Evolutionary conservation across 73 alveolate genomes (phyloP), one percentile per base, ranked within the genome.

Genomic region (Symbiodinium natans): DNA sequence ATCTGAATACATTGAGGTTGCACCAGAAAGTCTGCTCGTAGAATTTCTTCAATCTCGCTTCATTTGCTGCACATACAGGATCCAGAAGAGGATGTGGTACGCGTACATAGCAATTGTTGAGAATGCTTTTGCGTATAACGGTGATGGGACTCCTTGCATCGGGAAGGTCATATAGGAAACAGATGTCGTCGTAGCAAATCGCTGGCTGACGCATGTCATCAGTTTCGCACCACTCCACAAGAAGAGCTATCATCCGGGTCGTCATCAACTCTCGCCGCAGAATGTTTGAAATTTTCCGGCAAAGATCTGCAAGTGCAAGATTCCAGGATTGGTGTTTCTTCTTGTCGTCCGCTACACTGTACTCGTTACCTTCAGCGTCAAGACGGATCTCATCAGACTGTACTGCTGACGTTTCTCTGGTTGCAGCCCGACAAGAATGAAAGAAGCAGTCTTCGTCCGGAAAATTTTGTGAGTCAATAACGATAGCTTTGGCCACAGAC

Each of bases 171-270:
- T 43, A 43, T 8, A 11, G 19, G 56, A 43, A 43, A 11, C 56
- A 43, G 5, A 48, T 25, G 63, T 48, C 63, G 63, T 48, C 63
- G 63, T 48, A 5, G 19, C 63, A 48, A 25, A 48, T 48, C 10
- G 63, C 19, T 0, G 63, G 10, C 3, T 17, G 19, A 17, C 63
- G 10, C 63, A 15, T 17, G 19, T 48, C 63, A 17, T 48, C 63
- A 5, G 90, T 82, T 40, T 82, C 90, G 71, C 90, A 82, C 90
- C 90, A 82, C 21, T 39, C 71, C 34, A 82, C 90, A 11, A 82
- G 90, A 17, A 82, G 90, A 41, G 71, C 25, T 38, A 82, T 82
- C 90, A 82, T 25, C 19, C 90, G 9, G 25, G 41, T 54, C 8
- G 36, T 59, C 90, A 82, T 82, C 25, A 82, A 68, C 63, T 82